Percentiles rank a stretch among this genome's conserved stretches.
Evolutionary conservation across 176 grass and related monocot species (phyloP).

Genomic region (Calamus simplicifolius): DNA sequence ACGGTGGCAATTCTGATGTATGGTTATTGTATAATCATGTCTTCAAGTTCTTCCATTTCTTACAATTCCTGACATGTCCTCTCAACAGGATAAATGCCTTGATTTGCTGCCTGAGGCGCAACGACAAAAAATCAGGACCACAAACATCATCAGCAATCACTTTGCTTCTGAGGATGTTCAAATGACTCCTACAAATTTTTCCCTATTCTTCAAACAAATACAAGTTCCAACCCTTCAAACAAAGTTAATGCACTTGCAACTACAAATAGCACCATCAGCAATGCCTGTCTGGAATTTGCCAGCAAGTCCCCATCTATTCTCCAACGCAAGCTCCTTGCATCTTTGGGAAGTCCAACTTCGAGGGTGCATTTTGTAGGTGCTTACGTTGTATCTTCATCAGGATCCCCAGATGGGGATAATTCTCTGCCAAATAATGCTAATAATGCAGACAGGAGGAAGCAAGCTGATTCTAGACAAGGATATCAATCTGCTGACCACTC

Average conservation of each 20-base stretch:
- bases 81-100: slow-evolving; percentile 46
- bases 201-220: slow-evolving; percentile 36
- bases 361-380: slow-evolving; percentile 22
- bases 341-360: slow-evolving; percentile 23
- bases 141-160: slow-evolving; percentile 26
- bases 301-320: slow-evolving; percentile 47
- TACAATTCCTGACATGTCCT: not conserved
- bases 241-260: slow-evolving; percentile 22
- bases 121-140: slow-evolving; percentile 35
- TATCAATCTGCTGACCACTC: slow-evolving; percentile 24
- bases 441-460: slow-evolving; percentile 23
- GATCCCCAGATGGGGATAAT: slow-evolving; percentile 28
- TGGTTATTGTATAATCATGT: not conserved
- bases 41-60: slow-evolving; percentile 6
- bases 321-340: slow-evolving; percentile 24
- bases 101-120: slow-evolving; percentile 63
- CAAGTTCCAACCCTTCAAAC: slow-evolving; percentile 12
- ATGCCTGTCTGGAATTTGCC: slow-evolving; percentile 23
- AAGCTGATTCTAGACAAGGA: slow-evolving; percentile 26
- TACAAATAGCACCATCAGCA: slow-evolving; percentile 25
- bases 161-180: slow-evolving; percentile 28
- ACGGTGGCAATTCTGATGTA: too few species aligned
- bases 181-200: slow-evolving; percentile 12
- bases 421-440: slow-evolving; percentile 31
- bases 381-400: slow-evolving; percentile 24